phyloP scores from a whole-genome alignment of 345 rosid genomes.

The Euphorbia pulcherrima region DNA sequence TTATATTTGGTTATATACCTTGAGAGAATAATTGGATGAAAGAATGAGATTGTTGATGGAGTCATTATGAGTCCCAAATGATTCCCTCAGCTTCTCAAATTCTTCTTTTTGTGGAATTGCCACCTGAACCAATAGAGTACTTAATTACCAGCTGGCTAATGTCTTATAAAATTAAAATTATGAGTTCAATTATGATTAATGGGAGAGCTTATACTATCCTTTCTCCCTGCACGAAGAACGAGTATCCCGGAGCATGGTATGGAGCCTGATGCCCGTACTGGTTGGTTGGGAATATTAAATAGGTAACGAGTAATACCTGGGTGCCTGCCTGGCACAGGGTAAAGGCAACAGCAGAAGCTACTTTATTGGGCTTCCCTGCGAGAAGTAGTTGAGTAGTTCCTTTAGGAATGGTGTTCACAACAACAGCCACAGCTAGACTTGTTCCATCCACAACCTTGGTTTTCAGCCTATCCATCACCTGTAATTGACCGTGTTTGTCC shows the following conservation, averaged over 20 bases:
- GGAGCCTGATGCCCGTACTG: too few relatives aligned
- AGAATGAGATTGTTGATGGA: constrained; percentile 30
- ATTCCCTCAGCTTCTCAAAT: constrained; percentile 35
- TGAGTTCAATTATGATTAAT: too few relatives aligned
- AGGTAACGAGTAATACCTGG: constrained; percentile 38
- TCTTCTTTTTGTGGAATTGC: constrained; percentile 33
- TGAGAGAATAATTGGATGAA: constrained; percentile 26
- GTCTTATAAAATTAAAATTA: too few relatives aligned
- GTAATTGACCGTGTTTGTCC: constrained; percentile 47
- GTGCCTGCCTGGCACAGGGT: constrained; percentile 44
- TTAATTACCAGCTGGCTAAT: too few relatives aligned
- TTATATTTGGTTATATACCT: constrained; percentile 46
- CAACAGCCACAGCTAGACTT: constrained; percentile 50
- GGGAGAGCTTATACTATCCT: too few relatives aligned
- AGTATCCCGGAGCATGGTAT: too few relatives aligned
- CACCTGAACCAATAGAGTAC: constrained; percentile 43
- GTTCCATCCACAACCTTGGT: constrained; percentile 65
- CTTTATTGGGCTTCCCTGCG: constrained; percentile 47
- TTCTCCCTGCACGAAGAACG: too few relatives aligned
- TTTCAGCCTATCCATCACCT: constrained; percentile 38
- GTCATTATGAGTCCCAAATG: constrained; percentile 12
- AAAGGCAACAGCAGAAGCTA: constrained; percentile 44
- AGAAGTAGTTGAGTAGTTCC: constrained; percentile 46
- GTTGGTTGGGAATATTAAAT: too few relatives aligned
- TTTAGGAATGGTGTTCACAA: constrained; percentile 50